Percentiles rank a stretch among this genome's conserved stretches.
phyloP scores from a whole-genome alignment of 352 stramenopile genomes.

The Phytophthora boehmeriae region DNA sequence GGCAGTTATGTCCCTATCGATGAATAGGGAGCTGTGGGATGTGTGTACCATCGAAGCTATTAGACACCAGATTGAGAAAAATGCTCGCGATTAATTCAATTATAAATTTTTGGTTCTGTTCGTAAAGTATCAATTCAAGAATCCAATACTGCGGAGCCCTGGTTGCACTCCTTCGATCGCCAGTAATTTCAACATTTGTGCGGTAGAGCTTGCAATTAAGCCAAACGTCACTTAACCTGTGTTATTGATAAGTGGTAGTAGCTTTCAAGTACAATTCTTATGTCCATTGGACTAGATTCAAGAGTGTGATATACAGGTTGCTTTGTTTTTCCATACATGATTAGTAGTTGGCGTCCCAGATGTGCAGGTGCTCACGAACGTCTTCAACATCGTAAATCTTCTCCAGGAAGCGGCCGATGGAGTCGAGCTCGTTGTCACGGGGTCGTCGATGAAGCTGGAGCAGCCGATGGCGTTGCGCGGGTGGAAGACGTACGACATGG shows the following conservation, averaged over 20 bases:
- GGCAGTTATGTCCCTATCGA: neutral
- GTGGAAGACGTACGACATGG: constrained; percentile 98
- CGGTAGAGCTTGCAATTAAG: too few relatives aligned
- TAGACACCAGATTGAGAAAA: neutral
- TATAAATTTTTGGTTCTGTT: neutral
- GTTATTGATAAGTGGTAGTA: too few relatives aligned
- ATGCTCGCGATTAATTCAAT: neutral
- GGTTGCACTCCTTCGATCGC: too few relatives aligned
- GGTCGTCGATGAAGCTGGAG: constrained; percentile 89
- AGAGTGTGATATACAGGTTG: too few relatives aligned
- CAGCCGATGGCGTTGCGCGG: constrained; percentile 78
- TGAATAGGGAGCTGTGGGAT: neutral
- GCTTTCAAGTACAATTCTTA: too few relatives aligned
- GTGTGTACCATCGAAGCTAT: neutral
- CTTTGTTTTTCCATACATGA: neutral
- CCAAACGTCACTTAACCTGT: too few relatives aligned
- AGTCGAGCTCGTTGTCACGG: constrained; percentile 84
- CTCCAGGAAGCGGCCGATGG: constrained; percentile 59
- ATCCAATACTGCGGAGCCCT: neutral
- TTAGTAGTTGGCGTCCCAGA: constrained; percentile 62
- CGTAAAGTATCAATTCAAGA: neutral
- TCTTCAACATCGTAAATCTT: constrained; percentile 49
- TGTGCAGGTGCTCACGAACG: constrained; percentile 61
- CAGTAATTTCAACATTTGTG: too few relatives aligned
- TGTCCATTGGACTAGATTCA: too few relatives aligned